Evolutionary conservation across 192 early-diverging fungal species (phyloP).

Genomic region (Coemansia sp.): DNA sequence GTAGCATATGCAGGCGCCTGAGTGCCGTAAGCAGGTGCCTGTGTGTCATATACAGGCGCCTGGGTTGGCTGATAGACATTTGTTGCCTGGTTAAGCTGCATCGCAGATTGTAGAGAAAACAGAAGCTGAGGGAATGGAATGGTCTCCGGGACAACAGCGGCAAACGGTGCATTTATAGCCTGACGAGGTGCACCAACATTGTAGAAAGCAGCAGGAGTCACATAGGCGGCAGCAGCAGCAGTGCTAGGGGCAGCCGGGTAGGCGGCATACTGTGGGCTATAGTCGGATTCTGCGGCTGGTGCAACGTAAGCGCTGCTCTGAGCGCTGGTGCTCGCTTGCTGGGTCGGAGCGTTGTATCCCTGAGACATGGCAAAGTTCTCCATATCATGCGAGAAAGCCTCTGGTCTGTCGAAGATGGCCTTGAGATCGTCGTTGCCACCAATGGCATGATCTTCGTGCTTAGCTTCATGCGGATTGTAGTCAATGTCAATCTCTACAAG

Average conservation of each 20-base stretch:
- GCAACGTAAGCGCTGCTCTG: neutral
- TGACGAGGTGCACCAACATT: slow-evolving; percentile 1
- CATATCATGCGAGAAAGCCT: slow-evolving; percentile 33
- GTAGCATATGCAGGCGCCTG: neutral
- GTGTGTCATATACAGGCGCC: neutral
- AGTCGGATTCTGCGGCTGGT: slow-evolving; percentile 1
- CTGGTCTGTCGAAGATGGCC: slow-evolving; percentile 28
- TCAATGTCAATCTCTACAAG: slow-evolving; percentile 25
- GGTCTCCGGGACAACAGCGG: slow-evolving; percentile 28
- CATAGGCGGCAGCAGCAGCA: slow-evolving; percentile 1
- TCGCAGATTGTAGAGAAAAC: slow-evolving; percentile 27
- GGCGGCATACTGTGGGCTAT: slow-evolving; percentile 1
- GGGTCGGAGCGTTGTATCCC: slow-evolving; percentile 15
- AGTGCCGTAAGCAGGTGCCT: neutral
- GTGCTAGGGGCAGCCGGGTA: slow-evolving; percentile 1
- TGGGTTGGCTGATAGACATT: neutral
- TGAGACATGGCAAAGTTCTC: slow-evolving; percentile 31
- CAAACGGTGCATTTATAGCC: slow-evolving; percentile 12
- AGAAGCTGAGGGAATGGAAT: slow-evolving; percentile 39
- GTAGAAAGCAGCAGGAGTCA: slow-evolving; percentile 2
- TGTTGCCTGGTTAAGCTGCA: slow-evolving; percentile 9
- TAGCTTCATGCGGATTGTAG: slow-evolving; percentile 23
- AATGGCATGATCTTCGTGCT: slow-evolving; percentile 17
- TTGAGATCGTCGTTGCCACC: neutral
- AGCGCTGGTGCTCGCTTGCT: neutral